Evolutionary conservation across 2,329 filamentous ascomycete genomes (phyloP), one percentile per base, ranked within the genome.

Genomic region (Samsoniella hepiali): DNA sequence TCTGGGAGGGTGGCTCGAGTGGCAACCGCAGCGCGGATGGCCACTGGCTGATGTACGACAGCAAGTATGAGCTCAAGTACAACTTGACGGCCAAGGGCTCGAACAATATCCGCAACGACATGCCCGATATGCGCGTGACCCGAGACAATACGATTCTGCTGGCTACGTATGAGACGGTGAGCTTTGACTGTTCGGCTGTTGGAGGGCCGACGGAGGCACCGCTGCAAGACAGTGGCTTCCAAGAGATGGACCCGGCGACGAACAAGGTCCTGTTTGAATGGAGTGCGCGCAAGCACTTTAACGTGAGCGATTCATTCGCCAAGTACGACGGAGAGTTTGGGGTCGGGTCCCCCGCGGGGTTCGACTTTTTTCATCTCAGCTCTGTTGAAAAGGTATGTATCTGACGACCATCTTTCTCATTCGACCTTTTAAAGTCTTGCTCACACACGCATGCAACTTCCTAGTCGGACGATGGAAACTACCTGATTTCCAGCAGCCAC

Each of bases 101-200:
- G 13, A 68, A 67, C 10, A 74, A 73, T 31, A 73, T 72, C 0
- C 63, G 70, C 10, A 72, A 72, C 8, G 76, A 82, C 62, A 71
- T 79, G 50, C 79, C 81, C 66, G 78, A 80, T 55, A 76, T 80
- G 63, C 69, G 72, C 17, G 68, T 81, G n/a, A 81, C 79, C 1
- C 62, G 70, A 0, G 69, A 77, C 58, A 75, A 74, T 40, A 78
- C 77, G 1, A 76, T 76, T 27, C 70, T 82, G 42, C 74, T 81
- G 68, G 76, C 75, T 9, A 75, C 76, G 51, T 81, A 80, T 65
- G 72, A 76, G 64, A 69, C 69, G 36, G 69, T 75, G 8, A 62
- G 67, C 6, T 71, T 68, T n/a, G 69, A 77, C 64, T 68, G 73
- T 38, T 72, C 69, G 0, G 51, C 68, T 2, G 67, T 73, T 2